Evolutionary conservation across 257 asterid genomes (phyloP), one percentile per base, ranked within the genome.

Genomic region (Solanum sejunctum): DNA sequence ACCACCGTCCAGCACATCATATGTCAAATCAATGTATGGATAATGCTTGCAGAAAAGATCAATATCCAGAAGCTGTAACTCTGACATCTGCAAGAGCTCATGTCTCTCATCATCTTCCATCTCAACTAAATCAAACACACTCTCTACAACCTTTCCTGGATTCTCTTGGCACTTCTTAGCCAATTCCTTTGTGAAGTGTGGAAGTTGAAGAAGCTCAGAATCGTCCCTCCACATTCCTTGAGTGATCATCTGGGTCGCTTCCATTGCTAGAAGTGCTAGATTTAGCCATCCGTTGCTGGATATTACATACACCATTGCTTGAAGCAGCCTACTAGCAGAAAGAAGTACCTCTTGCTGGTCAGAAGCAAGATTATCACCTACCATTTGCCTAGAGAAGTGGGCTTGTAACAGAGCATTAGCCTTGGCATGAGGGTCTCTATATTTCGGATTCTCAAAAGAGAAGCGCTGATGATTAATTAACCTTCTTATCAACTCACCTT

Each of bases 221-320:
- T 89, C 89, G 0, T 85, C 83, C 77, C 70, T 88, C 91, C 88
- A 89, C 90, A 89, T 89, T 63, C 85, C 91, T 67, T 89, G 89
- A 49, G 90, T 87, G 12, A 89, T 86, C 90, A 87, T 87, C 67
- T 89, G 90, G 83, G 85, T 87, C 85, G 56, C 88, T 66, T 89
- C 90, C 91, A 89, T 89, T 1, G 90, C 85, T 32, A 89, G 88
- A 32, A 89, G 86, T 16, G 86, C 90, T 63, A 87, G 88, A 58
- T 84, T 84, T 28, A 85, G 88, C 90, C 90, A 89, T 12, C 90
- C 91, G 5, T 80, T 89, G 71, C 91, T 87, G 66, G 90, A 89
- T 18, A 89, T 89, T 26, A 89, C 91, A 89, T 89, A 90, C 39
- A 89, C 90, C 90, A 89, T 85, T 8, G 88, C 91, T 61, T 89